Percentiles rank a stretch among this genome's conserved stretches.
These are phyloP conservation scores for Trametes cubensis DNA, from an alignment of 768 basidiomycete genomes.

Conservation along the genomic window DNA sequence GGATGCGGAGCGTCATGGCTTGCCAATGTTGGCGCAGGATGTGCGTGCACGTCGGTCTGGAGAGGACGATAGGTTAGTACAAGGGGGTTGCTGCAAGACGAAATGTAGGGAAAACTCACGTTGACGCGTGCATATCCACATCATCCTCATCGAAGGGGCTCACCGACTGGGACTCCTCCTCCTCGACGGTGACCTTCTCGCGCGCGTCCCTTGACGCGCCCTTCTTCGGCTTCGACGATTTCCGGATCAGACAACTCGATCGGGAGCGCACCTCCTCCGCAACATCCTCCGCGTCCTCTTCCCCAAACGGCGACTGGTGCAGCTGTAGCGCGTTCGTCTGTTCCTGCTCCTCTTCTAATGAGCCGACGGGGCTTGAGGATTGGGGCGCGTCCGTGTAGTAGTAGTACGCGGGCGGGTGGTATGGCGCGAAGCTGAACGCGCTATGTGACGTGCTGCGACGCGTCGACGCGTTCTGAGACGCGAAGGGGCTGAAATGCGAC, in stretches of 20 bases:
- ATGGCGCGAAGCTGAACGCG: conserved; percentile 24
- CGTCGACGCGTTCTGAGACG: conserved; percentile 19
- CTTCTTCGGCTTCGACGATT: conserved; percentile 22
- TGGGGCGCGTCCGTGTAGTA: conserved; percentile 27
- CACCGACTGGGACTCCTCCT: conserved; percentile 3
- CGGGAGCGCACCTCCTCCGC: conserved; percentile 20
- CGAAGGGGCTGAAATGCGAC: conserved; percentile 27
- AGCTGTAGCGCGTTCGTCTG: conserved; percentile 22
- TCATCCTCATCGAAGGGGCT: conserved; percentile 15
- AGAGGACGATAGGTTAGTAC: conserved; percentile 3
- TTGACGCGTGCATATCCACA: conserved; percentile 27
- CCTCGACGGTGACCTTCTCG: conserved; percentile 20
- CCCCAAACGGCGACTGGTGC: conserved; percentile 26
- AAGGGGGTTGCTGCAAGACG: not conserved
- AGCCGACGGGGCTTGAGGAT: conserved; percentile 29
- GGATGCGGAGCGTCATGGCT: conserved; percentile 54
- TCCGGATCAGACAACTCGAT: conserved; percentile 14
- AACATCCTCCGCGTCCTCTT: conserved; percentile 16
- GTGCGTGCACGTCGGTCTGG: conserved; percentile 61
- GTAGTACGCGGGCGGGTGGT: conserved; percentile 25
- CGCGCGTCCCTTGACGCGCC: conserved; percentile 8
- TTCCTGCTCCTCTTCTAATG: conserved; percentile 29
- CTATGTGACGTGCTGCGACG: conserved; percentile 19
- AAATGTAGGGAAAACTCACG: conserved; percentile 20
- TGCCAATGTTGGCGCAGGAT: conserved; percentile 62